Evolutionary conservation across 257 asterid genomes (phyloP).

Genomic region (Ophiorrhiza pumila): DNA sequence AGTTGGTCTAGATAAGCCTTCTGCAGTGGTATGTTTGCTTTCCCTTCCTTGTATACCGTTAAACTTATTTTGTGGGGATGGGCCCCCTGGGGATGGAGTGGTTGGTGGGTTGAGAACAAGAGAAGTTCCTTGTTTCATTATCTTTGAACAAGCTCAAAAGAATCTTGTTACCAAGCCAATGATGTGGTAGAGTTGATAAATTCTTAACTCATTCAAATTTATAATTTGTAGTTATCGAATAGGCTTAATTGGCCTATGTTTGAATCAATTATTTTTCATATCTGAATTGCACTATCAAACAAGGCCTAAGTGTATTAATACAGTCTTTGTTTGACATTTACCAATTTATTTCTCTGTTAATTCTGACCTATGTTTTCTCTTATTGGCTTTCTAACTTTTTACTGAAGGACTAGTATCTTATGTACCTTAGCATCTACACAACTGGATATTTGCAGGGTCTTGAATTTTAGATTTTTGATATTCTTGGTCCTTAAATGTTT

Average conservation of each 20-base stretch:
- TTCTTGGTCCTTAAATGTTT: neutral
- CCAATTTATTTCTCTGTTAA: neutral
- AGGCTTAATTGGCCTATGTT: too few relatives aligned
- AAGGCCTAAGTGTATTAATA: too few relatives aligned
- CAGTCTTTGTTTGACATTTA: neutral
- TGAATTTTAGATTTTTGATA: neutral
- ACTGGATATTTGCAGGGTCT: neutral
- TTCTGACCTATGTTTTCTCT: neutral
- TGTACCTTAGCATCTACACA: neutral
- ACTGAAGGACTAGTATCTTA: neutral
- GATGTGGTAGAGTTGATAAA: neutral
- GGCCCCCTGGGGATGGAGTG: too few relatives aligned
- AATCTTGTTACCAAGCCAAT: neutral
- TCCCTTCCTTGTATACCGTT: neutral
- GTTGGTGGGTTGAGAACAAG: neutral
- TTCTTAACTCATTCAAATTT: too few relatives aligned
- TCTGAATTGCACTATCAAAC: too few relatives aligned
- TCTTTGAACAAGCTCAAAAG: neutral
- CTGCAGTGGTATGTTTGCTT: constrained; percentile 65
- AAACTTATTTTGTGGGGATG: neutral
- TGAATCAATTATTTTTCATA: too few relatives aligned
- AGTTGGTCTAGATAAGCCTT: constrained; percentile 72
- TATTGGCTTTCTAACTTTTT: neutral
- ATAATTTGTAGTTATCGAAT: too few relatives aligned
- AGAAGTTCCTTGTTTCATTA: neutral